Percentiles rank a stretch among this genome's conserved stretches.
phyloP scores from a whole-genome alignment of 2,329 filamentous ascomycete species.

The Blumeriella jaapii region DNA sequence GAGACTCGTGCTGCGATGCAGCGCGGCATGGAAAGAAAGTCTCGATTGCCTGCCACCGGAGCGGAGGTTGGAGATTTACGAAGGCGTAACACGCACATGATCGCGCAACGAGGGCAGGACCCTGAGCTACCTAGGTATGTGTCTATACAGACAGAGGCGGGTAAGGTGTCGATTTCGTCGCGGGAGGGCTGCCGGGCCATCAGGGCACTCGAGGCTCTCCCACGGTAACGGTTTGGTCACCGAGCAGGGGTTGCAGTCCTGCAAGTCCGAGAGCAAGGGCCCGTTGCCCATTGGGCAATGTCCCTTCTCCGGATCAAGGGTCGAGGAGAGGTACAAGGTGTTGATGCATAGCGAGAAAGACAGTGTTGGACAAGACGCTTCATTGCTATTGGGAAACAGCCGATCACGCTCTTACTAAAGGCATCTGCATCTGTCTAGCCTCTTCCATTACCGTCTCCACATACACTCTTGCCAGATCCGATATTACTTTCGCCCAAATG shows the following conservation, averaged over 20 bases:
- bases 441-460: slow-evolving; percentile 6
- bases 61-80: too few relatives aligned
- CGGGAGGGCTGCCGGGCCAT: neutral
- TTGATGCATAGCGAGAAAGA: too few relatives aligned
- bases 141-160: too few relatives aligned
- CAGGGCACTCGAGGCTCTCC: neutral
- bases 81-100: neutral
- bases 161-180: too few relatives aligned
- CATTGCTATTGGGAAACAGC: slow-evolving; percentile 5
- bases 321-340: neutral
- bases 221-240: slow-evolving; percentile 1
- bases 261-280: neutral
- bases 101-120: neutral
- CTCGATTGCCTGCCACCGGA: too few relatives aligned
- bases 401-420: slow-evolving; percentile 2
- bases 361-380: neutral
- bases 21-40: neutral
- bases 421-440: too few relatives aligned
- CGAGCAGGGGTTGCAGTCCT: slow-evolving; percentile 1
- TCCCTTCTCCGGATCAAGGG: neutral
- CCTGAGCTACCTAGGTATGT: neutral
- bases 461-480: slow-evolving; percentile 2
- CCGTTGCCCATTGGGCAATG: neutral
- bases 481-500: neutral
- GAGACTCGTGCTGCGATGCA: too few relatives aligned